Percentiles rank a stretch among this genome's conserved stretches.
Conservation (phyloP, 2,329 filamentous ascomycete species). For the Diaporthe amygdali region DNA sequence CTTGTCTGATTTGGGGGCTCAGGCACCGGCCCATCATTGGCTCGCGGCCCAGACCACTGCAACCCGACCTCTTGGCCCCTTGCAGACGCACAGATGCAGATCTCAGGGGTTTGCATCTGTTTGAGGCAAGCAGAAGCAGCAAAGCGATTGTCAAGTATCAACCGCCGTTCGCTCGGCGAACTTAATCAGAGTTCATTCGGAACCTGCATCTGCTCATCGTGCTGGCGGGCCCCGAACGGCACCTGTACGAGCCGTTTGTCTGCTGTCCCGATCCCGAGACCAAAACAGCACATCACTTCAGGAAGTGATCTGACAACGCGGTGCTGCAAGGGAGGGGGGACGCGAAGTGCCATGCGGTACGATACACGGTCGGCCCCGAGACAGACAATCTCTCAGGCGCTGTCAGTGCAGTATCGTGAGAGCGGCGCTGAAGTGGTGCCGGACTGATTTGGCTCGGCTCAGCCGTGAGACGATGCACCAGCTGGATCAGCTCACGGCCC, state of each 20-base stretch:
- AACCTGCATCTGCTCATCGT: not conserved
- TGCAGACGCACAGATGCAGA: slow-evolving; percentile 18
- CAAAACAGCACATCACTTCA: no score
- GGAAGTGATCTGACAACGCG: not conserved
- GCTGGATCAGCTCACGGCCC: slow-evolving; percentile 4
- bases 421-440: not conserved
- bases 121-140: slow-evolving; percentile 9
- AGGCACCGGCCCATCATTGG: slow-evolving; percentile 26
- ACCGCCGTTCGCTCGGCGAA: not conserved
- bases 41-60: slow-evolving; percentile 18
- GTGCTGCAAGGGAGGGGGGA: not conserved
- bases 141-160: not conserved
- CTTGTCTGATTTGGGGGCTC: slow-evolving; percentile 10
- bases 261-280: not conserved
- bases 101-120: slow-evolving; percentile 17
- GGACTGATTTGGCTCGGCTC: not conserved
- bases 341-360: not conserved
- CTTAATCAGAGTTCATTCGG: not conserved
- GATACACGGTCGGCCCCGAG: not conserved
- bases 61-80: slow-evolving; percentile 10
- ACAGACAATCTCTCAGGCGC: slow-evolving; percentile 10
- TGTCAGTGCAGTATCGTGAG: not conserved
- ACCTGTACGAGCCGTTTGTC: not conserved
- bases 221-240: not conserved
- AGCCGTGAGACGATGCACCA: slow-evolving; percentile 10